Percentiles rank a stretch among this genome's conserved stretches.
Conservation (phyloP, 352 stramenopile species). For the Saprolegnia diclina region DNA sequence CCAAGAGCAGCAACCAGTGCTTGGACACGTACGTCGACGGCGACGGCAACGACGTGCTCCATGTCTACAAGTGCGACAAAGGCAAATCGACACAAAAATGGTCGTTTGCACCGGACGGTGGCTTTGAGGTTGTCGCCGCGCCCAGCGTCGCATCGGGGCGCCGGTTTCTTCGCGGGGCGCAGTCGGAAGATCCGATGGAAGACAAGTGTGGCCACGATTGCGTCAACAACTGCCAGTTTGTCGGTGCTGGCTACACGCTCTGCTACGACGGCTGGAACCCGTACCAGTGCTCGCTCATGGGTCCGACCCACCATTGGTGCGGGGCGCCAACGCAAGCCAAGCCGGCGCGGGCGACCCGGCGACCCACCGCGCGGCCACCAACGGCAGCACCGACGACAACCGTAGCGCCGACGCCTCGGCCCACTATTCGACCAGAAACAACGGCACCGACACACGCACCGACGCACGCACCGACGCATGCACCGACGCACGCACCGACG, state of each 20-base stretch:
- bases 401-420: no score
- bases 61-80: conserved; percentile 55
- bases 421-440: no score
- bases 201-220: no score
- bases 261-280: conserved; percentile 7
- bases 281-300: not conserved
- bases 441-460: no score
- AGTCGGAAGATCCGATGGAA: no score
- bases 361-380: no score
- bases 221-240: conserved; percentile 16
- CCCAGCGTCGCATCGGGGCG: not conserved
- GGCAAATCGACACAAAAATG: conserved; percentile 63
- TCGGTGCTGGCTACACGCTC: not conserved
- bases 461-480: no score
- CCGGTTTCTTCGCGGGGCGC: no score
- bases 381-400: no score
- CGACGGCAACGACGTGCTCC: conserved; percentile 27
- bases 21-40: conserved; percentile 50
- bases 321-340: not conserved
- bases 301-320: conserved; percentile 4
- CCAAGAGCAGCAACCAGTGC: conserved; percentile 52
- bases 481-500: no score
- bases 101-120: conserved; percentile 27
- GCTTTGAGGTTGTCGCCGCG: not conserved
- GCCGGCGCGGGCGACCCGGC: no score